Evolutionary conservation across 2,329 filamentous ascomycete genomes (phyloP).

Genomic region (Ophiocordyceps australis): DNA sequence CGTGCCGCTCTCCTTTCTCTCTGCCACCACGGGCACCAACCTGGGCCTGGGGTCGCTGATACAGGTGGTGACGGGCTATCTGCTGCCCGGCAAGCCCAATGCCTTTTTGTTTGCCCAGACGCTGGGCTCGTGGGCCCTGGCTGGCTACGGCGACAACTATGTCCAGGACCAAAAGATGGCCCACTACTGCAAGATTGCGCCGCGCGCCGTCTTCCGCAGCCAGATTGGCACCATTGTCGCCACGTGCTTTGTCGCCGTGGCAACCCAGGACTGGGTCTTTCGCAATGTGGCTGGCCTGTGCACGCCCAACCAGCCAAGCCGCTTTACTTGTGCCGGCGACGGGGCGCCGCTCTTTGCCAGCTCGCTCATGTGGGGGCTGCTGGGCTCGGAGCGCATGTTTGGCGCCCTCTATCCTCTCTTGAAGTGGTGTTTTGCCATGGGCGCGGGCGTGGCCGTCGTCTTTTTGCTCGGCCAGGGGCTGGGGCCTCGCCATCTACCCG

Average conservation of each 20-base stretch:
- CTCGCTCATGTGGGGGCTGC: constrained; percentile 24
- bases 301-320: constrained; percentile 13
- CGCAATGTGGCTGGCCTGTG: constrained; percentile 13
- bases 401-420: constrained; percentile 20
- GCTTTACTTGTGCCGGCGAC: constrained; percentile 28
- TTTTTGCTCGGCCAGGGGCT: constrained; percentile 9
- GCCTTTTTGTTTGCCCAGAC: constrained; percentile 9
- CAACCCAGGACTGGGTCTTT: constrained; percentile 23
- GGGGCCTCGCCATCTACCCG: constrained; percentile 7
- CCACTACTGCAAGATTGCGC: constrained; percentile 31
- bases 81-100: constrained; percentile 7
- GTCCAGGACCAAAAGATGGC: constrained; percentile 30
- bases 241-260: constrained; percentile 25
- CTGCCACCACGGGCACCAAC: constrained; percentile 24
- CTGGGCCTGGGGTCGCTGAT: constrained; percentile 20
- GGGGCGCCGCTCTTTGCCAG: constrained; percentile 23
- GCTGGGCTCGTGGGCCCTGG: constrained; percentile 6
- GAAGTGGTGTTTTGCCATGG: constrained; percentile 21
- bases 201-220: constrained; percentile 24
- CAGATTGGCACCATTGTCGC: constrained; percentile 26
- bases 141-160: constrained; percentile 20
- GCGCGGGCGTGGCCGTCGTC: constrained; percentile 14
- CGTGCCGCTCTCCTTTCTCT: constrained; percentile 22
- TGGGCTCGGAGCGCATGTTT: constrained; percentile 28
- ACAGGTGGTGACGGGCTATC: constrained; percentile 17